Base-by-base conservation (phyloP, 2,329 filamentous ascomycete species). In the Xylariaceae sp. region DNA sequence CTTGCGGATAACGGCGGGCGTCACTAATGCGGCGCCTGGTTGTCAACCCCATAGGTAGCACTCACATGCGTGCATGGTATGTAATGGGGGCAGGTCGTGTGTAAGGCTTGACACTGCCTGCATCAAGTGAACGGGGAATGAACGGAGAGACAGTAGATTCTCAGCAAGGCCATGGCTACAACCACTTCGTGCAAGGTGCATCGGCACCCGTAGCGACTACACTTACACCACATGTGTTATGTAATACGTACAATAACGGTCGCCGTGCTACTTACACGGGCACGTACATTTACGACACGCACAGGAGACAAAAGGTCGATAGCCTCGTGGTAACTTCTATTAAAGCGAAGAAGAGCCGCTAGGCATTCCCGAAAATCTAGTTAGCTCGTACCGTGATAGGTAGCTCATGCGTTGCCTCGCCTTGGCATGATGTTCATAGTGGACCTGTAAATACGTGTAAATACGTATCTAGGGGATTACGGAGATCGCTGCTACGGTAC, bases 291-390 rank as follows among this genome's bases (percentile, higher is more conserved):
- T 37, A 34, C 51, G 44, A 32, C 42, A 41, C 42, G n/a, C 46
- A 56, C 47, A 44, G 26, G 48, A 63, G 42, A 22, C 12, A 42
- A 22, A 19, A 10, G 47, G 46, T 55, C 47, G 49, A 58, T 56
- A 56, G 58, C 56, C 53, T 59, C 46, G 56, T 46, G 26, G 54
- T 59, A 59, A 53, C 57, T 58, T 49, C 55, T 49, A 68, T 68
- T 67, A 65, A 58, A 65, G 59, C 62, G 66, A 69, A 51, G 56
- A 68, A 68, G 63, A 66, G 65, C 68, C 67, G 63, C 63, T 64
- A 64, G 49, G 51, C 54, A 52, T 42, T 42, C 18, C 40, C 40
- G 40, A 13, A 42, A 9, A 34, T 3, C 30, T 34, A 34, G 5
- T 12, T 18, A 36, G 36, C 26, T 26, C 26, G 32, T 44, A 42